Conservation (phyloP, 2,329 filamentous ascomycete species). For the Fusarium robinianum region DNA sequence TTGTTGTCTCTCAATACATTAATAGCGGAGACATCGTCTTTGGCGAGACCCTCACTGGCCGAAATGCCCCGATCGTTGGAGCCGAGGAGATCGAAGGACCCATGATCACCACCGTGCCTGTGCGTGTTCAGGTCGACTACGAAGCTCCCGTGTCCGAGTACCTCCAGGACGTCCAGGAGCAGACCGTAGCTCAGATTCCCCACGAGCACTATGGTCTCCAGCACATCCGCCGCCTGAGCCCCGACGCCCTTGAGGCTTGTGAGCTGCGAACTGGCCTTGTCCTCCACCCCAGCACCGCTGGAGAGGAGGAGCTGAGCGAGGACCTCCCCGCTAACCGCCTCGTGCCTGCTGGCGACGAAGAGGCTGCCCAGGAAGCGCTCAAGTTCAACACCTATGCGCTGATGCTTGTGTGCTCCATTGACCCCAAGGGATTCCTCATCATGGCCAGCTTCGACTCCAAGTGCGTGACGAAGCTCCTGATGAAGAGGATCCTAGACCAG, state of each 20-base stretch:
- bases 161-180: constrained; percentile 60
- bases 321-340: constrained; percentile 55
- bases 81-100: constrained; percentile 62
- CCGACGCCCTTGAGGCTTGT: constrained; percentile 59
- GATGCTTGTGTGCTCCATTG: constrained; percentile 67
- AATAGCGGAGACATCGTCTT: constrained; percentile 59
- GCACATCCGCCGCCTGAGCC: constrained; percentile 60
- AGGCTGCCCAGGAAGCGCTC: constrained; percentile 63
- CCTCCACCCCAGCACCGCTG: constrained; percentile 52
- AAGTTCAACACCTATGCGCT: constrained; percentile 64
- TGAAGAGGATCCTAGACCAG: constrained; percentile 58
- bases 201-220: constrained; percentile 68
- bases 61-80: constrained; percentile 53
- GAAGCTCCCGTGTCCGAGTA: constrained; percentile 53
- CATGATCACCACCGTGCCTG: constrained; percentile 64
- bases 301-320: constrained; percentile 29
- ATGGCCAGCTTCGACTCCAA: constrained; percentile 69
- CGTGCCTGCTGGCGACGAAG: constrained; percentile 58
- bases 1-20: constrained; percentile 58
- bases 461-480: constrained; percentile 55
- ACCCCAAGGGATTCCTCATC: constrained; percentile 58
- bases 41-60: constrained; percentile 63
- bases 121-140: constrained; percentile 53
- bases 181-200: constrained; percentile 61
- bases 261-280: constrained; percentile 60